A percentile compares a stretch with the other conserved stretches of the same genome.
Evolutionary conservation across 106 monocot species (phyloP).

Genomic region (Platanthera zijinensis): DNA sequence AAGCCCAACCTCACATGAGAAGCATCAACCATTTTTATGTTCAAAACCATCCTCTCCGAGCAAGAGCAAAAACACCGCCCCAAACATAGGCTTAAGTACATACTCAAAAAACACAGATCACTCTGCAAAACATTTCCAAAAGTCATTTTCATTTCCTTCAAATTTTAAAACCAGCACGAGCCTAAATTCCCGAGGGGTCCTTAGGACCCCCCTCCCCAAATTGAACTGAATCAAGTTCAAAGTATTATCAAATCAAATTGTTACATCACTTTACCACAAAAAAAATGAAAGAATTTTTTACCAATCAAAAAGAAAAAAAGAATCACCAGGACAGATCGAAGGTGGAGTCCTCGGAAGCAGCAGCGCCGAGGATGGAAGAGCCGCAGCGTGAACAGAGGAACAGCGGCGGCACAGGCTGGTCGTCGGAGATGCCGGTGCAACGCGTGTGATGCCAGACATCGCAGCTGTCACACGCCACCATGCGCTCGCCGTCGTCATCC

Average conservation of each 20-base stretch:
- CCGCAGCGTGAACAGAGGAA: constrained; percentile 70
- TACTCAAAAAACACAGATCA: too few species aligned
- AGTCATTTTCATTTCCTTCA: too few species aligned
- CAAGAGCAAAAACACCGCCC: too few species aligned
- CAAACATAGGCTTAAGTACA: too few species aligned
- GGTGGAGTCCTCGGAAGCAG: background rate
- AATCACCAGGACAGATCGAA: background rate
- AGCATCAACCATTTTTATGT: too few species aligned
- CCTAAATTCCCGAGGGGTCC: background rate
- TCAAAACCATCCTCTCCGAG: too few species aligned
- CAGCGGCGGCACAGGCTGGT: constrained; percentile 43
- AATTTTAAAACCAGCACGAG: too few species aligned
- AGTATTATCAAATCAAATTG: background rate
- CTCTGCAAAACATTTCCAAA: too few species aligned
- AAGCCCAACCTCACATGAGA: too few species aligned
- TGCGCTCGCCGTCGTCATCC: constrained; percentile 96
- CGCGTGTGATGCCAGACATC: constrained; percentile 93
- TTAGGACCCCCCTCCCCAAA: background rate
- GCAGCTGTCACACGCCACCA: constrained; percentile 92
- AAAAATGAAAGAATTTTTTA: background rate
- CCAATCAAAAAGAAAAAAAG: background rate
- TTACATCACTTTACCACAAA: background rate
- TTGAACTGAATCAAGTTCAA: background rate
- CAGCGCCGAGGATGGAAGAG: constrained; percentile 16
- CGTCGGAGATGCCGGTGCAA: constrained; percentile 75